These are phyloP conservation scores for Sicyos edulis DNA, from an alignment of 306 rosid genomes.

Conservation along the genomic window DNA sequence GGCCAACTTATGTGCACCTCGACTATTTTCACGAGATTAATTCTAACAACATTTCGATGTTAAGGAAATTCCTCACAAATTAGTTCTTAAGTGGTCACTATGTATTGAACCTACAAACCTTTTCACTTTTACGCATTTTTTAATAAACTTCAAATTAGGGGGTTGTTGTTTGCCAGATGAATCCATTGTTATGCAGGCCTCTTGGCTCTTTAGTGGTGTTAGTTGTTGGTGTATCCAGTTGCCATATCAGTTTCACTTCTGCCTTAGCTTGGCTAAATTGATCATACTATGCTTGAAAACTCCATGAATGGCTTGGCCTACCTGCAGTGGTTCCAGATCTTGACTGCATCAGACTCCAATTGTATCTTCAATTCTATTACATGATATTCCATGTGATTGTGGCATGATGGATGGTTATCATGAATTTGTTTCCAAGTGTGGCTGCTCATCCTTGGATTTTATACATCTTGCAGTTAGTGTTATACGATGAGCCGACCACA, in stretches of 20 bases:
- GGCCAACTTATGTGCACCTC: no score
- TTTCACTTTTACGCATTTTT: no score
- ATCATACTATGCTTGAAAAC: neutral
- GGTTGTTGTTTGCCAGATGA: neutral
- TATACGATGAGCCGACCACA: conserved; percentile 60
- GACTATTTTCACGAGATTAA: no score
- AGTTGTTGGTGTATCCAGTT: conserved; percentile 7
- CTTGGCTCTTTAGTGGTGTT: conserved; percentile 6
- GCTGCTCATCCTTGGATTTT: conserved; percentile 11
- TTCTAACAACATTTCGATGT: no score
- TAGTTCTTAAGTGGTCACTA: no score
- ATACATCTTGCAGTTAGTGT: conserved; percentile 30
- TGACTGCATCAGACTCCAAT: neutral
- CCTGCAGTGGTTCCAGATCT: neutral
- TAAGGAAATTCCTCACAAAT: no score
- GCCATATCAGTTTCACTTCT: neutral
- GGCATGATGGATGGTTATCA: neutral
- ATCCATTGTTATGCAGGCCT: neutral
- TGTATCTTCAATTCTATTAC: neutral
- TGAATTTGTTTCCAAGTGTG: conserved; percentile 21
- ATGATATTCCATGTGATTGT: neutral
- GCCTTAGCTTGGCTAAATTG: neutral
- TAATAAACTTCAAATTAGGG: neutral
- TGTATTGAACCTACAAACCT: no score
- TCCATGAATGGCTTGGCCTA: neutral